Evolutionary conservation across 1,139 yeast species (phyloP).

Genomic region (Sugiyamaella xylanicola): DNA sequence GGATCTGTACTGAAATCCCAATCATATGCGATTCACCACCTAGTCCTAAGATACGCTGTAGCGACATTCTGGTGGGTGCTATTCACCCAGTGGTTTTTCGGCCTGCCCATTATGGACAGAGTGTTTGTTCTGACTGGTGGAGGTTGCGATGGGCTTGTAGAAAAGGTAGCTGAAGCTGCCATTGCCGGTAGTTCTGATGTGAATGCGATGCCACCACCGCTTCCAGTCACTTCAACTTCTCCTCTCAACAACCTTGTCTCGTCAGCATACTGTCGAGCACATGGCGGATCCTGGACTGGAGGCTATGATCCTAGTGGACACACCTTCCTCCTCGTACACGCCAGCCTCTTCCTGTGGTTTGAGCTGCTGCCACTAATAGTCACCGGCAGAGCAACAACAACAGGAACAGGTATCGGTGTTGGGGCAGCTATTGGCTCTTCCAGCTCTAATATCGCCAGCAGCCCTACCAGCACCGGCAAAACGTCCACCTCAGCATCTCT

Average conservation of each 20-base stretch:
- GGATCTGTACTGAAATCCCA: not conserved
- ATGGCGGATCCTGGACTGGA: constrained; percentile 79
- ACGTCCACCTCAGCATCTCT: not conserved
- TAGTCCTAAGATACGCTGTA: constrained; percentile 44
- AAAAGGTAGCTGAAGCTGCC: constrained; percentile 19
- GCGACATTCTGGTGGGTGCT: constrained; percentile 79
- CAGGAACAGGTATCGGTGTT: constrained; percentile 20
- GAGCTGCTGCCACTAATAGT: constrained; percentile 52
- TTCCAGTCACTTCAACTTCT: not conserved
- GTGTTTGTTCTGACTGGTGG: constrained; percentile 86
- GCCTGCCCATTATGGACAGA: constrained; percentile 86
- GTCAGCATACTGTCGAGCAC: constrained; percentile 59
- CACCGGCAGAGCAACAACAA: constrained; percentile 26
- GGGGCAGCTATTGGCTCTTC: constrained; percentile 3
- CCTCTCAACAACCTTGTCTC: constrained; percentile 27
- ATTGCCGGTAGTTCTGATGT: constrained; percentile 5
- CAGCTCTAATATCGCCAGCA: no score
- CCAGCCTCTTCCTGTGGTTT: constrained; percentile 67
- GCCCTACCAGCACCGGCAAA: not conserved
- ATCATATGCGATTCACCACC: constrained; percentile 9
- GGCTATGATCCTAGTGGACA: constrained; percentile 98
- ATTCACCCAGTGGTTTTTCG: constrained; percentile 89
- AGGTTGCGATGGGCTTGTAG: constrained; percentile 49
- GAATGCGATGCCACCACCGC: not conserved
- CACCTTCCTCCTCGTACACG: constrained; percentile 73